Base-by-base conservation (phyloP, 495 filamentous ascomycete species). In the Annulohypoxylon bovei region DNA sequence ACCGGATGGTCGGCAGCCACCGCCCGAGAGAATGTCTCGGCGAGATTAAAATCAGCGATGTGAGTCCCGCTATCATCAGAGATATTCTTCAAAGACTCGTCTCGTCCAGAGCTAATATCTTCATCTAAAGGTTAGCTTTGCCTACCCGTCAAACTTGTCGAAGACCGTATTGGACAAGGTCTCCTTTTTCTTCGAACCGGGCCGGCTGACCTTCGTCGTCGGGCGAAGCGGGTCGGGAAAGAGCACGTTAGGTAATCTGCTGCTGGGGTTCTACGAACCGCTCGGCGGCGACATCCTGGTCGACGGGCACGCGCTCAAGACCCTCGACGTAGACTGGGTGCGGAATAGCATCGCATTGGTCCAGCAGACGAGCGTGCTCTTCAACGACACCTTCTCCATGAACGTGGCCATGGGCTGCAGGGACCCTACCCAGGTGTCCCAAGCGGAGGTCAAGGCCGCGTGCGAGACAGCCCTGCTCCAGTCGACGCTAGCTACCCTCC, bases 211-310 rank as follows among this genome's bases (percentile, higher is more conserved):
- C 3, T 98, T 96, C 68, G 83, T 99, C 6, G 86, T 98, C 58
- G 95, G 95, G 1, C 85, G 84, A 58, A 97, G 93, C 70, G 95
- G 95, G 1, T 97, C 93, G 11, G 95, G 95, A 0, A 99, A 99
- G 76, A 97, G 92, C 73, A 98, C 95, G 0, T 74, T 99, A 7
- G 88, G 89, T 1, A 93, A 93, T 72, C 79, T 99, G 1, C 81
- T 99, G 1, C 79, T 93, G 54, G 85, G 89, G 30, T 92, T 94
- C 73, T 97, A 97, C 72, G 78, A 85, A 8, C 88, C 92, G 1
- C 79, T 77, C 0, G 79, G 80, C 0, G 95, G 95, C 0, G 72
- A 87, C 5, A 90, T 98, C 20, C 66, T 84, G 0, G 79, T 99
- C 2, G 94, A 96, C 69, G 90, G 88, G 0, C 72, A 83, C 9